phyloP scores from a whole-genome alignment of 768 basidiomycete genomes.

The Rhizopogon vulgaris region DNA sequence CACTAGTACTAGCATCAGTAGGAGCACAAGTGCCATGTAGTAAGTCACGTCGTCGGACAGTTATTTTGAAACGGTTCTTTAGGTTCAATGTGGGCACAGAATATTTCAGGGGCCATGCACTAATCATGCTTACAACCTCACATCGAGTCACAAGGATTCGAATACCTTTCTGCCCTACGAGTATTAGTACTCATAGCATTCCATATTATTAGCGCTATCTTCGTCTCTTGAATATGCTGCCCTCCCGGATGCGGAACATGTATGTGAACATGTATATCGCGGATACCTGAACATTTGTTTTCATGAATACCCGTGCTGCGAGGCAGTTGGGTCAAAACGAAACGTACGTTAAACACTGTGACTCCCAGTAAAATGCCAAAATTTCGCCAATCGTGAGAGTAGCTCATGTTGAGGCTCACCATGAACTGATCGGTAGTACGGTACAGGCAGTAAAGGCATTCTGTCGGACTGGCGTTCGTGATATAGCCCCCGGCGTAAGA shows the following conservation, averaged over 20 bases:
- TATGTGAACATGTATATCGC: not conserved
- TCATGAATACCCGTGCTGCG: not conserved
- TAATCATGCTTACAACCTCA: not conserved
- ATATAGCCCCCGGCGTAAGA: slow-evolving; percentile 49
- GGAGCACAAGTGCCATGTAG: no score
- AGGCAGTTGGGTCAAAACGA: not conserved
- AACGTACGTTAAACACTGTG: slow-evolving; percentile 44
- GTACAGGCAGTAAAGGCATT: slow-evolving; percentile 52
- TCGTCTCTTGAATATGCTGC: not conserved
- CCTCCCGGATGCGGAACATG: not conserved
- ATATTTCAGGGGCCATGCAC: no score
- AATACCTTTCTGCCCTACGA: no score
- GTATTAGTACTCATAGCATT: no score
- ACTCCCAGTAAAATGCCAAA: slow-evolving; percentile 46
- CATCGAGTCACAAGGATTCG: no score
- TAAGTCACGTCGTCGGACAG: no score
- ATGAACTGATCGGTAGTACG: slow-evolving; percentile 43
- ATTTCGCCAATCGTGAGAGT: slow-evolving; percentile 48
- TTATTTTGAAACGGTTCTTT: no score
- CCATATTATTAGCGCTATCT: not conserved
- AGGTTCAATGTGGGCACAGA: no score
- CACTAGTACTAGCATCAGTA: no score
- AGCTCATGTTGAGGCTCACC: slow-evolving; percentile 48
- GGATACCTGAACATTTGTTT: not conserved
- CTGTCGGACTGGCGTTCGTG: slow-evolving; percentile 43